A percentile compares a stretch with the other conserved stretches of the same genome.
phyloP scores from a whole-genome alignment of 2,329 filamentous ascomycete species.

The Penicillium nordicum region DNA sequence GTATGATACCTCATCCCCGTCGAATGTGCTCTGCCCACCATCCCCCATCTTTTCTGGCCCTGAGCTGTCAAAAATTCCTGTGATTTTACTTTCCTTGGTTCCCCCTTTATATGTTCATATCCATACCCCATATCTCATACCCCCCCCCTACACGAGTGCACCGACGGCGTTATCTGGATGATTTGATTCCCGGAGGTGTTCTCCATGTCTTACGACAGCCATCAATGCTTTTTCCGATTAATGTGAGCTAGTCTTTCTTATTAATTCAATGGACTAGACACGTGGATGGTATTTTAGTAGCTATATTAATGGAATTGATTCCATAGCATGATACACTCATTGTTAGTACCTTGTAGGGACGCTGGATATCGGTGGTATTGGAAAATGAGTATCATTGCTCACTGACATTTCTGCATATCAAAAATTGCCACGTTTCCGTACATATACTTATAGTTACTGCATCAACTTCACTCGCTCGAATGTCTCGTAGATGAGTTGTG shows the following conservation, averaged over 20 bases:
- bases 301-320: not conserved
- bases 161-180: constrained; percentile 21
- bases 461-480: not conserved
- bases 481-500: not conserved
- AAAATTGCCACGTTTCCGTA: not conserved
- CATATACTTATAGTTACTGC: not conserved
- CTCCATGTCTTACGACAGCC: constrained; percentile 21
- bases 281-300: not conserved
- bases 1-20: constrained; percentile 32
- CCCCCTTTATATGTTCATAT: constrained; percentile 16
- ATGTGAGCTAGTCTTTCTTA: constrained; percentile 5
- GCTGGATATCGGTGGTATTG: not conserved
- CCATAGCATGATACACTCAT: not conserved
- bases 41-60: constrained; percentile 11
- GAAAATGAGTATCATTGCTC: not conserved
- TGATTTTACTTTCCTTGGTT: constrained; percentile 18
- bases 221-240: constrained; percentile 16
- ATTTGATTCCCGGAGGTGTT: constrained; percentile 20
- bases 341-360: not conserved
- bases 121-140: constrained; percentile 6
- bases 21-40: constrained; percentile 14
- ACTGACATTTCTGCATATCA: not conserved
- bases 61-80: constrained; percentile 16
- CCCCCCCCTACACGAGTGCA: constrained; percentile 21
- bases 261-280: constrained; percentile 5